Base-by-base conservation (phyloP, 345 rosid species). In the Salix exigua region DNA sequence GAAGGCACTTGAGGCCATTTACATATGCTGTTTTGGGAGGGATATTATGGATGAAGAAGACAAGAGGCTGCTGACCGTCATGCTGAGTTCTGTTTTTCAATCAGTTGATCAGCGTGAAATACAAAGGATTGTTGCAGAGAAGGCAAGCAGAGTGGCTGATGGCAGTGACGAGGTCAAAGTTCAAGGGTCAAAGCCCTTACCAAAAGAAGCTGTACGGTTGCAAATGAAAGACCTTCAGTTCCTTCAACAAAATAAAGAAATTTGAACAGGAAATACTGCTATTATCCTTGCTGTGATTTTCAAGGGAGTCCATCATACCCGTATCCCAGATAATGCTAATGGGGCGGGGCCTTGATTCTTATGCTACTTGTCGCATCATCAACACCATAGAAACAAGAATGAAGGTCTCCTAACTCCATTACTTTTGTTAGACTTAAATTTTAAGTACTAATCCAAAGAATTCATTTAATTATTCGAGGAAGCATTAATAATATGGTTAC, bases 201-300 rank as follows among this genome's bases (percentile, higher is more conserved):
- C 94, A 0, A 87, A 89, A 86, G 97, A 89, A 80, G 99, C 98
- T 62, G 89, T 82, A 19, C 75, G 87, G 75, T 72, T 89, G 89
- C 99, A 96, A 78, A 93, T 93, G 98, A 96, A 91, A 80, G 97
- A 96, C 83, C 97, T 96, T 50, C 86, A 91, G 71, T 96, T 96
- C 86, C 97, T 96, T 73, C 80, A 86, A 84, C 94, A 91, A 72
- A 91, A 86, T 68, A 87, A 66, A 13, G 94, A 93, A 18, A 71
- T 86, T 73, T 89, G 66, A 86, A 75, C 23, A 25, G 31, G 33
- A 71, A 26, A 55, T 68, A 31, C 19, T 42, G 38, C 62, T 66
- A 50, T 68, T 28, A 28, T 11, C 48, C 16, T 11, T 9, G 51
- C 31, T 7, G 12, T 38, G 38, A 76, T 55, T 78, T 55, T 64